Evolutionary conservation across 2,329 filamentous ascomycete species (phyloP).

Genomic region (Trichoderma polysporum): DNA sequence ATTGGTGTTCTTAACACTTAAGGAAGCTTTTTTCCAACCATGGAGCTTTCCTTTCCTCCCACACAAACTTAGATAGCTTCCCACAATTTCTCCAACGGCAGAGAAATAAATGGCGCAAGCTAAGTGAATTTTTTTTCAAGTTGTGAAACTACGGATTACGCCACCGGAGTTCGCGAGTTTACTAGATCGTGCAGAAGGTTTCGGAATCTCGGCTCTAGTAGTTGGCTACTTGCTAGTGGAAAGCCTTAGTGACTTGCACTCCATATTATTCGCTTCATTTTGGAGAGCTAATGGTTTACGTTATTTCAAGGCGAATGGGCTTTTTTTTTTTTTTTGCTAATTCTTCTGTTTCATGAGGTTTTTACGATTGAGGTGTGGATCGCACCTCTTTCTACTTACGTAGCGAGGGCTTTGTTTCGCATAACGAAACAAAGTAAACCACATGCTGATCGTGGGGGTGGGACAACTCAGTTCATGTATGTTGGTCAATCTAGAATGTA

Average conservation of each 20-base stretch:
- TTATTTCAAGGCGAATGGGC: background rate
- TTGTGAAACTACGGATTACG: slow-evolving; percentile 9
- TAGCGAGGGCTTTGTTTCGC: too few species aligned
- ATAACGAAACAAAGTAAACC: background rate
- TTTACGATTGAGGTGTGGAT: background rate
- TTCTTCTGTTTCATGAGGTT: background rate
- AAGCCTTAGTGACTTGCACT: background rate
- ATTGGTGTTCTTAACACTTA: background rate
- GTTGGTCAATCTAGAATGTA: background rate
- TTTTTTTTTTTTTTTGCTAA: background rate
- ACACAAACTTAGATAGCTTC: background rate
- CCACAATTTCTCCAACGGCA: background rate
- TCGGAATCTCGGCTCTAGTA: slow-evolving; percentile 15
- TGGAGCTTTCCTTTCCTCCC: background rate
- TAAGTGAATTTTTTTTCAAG: background rate
- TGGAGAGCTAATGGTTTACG: background rate
- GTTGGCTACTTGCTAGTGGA: slow-evolving; percentile 1
- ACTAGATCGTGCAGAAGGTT: slow-evolving; percentile 1
- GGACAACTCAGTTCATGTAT: background rate
- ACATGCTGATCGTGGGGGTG: background rate
- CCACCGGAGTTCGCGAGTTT: slow-evolving; percentile 14
- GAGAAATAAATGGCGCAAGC: slow-evolving; percentile 11
- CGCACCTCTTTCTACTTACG: background rate
- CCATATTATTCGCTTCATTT: background rate
- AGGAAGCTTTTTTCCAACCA: too few species aligned